Evolutionary conservation across 345 rosid genomes (phyloP), one percentile per base, ranked within the genome.

Genomic region (Dipteronia sinensis): DNA sequence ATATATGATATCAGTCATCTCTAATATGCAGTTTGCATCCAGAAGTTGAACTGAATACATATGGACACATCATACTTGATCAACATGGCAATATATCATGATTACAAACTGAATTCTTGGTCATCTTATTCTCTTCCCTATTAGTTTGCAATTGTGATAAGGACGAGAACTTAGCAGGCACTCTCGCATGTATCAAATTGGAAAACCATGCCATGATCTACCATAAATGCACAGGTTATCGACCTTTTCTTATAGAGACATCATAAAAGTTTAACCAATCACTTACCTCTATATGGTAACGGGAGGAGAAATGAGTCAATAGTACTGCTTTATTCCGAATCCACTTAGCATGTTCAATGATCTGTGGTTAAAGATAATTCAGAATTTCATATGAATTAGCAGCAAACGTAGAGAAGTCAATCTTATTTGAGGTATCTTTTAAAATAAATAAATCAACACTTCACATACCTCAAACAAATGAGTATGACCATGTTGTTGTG

Each of bases 221-320:
- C 67, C 29, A 47, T 3, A 25, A 10, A 59, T 19, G 51, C 25
- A 62, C 15, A 31, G 16, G 19, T 51, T 10, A 51, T 53, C 8
- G n/a, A 64, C 16, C 25, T 72, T 71, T 17, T 53, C 58, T 34
- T 59, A 29, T 38, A 56, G 71, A 8, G 17, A 49, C 22, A 51
- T 77, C 49, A 64, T 22, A 70, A 19, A 47, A 27, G 8, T 64
- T 3, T 69, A 76, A 58, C 69, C 76, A 15, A 78, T 69, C 2
- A 19, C 44, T 86, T 69, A 95, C 98, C 99, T 95, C 99, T 27
- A 93, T 9, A 51, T 75, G 86, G 87, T 95, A 93, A 61, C 98
- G 98, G 42, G 97, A 86, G 49, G 98, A 95, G 85, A 95, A 95
- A 84, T 93, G 98, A 51, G 98, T 95, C 83, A 95, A 74, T 53